phyloP scores from a whole-genome alignment of 139 green algal species.

The Chlamydomonas asymmetrica region DNA sequence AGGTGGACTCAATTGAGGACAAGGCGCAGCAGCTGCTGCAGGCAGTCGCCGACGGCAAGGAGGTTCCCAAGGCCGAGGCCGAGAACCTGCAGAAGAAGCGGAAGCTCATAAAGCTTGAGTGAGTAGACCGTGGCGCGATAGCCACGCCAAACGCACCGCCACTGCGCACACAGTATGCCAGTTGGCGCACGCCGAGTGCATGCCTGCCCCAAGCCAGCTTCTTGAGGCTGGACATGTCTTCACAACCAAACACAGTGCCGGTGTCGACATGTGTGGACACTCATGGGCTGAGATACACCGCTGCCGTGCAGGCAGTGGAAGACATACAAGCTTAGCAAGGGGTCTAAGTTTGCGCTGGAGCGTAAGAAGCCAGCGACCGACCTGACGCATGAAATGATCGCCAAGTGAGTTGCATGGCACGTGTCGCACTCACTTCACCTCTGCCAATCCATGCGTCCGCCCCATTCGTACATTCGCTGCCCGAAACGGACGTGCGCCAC shows the following conservation, averaged over 20 bases:
- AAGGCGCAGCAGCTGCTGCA: slow-evolving; percentile 52
- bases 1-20: slow-evolving; percentile 72
- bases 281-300: no score
- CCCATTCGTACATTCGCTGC: no score
- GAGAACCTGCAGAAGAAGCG: slow-evolving; percentile 76
- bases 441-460: no score
- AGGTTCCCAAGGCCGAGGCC: slow-evolving; percentile 56
- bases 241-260: no score
- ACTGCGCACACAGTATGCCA: no score
- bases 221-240: no score
- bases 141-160: background rate
- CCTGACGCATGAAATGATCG: slow-evolving; percentile 93
- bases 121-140: slow-evolving; percentile 8
- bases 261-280: no score
- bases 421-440: no score
- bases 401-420: slow-evolving; percentile 71
- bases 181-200: no score
- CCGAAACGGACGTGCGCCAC: no score
- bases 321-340: slow-evolving; percentile 85
- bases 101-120: slow-evolving; percentile 76
- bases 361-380: slow-evolving; percentile 90
- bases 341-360: slow-evolving; percentile 94
- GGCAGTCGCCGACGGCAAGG: slow-evolving; percentile 44
- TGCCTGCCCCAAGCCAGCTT: no score
- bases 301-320: slow-evolving; percentile 78